Evolutionary conservation across 495 filamentous ascomycete species (phyloP).

Genomic region (Aspergillus indologenus): DNA sequence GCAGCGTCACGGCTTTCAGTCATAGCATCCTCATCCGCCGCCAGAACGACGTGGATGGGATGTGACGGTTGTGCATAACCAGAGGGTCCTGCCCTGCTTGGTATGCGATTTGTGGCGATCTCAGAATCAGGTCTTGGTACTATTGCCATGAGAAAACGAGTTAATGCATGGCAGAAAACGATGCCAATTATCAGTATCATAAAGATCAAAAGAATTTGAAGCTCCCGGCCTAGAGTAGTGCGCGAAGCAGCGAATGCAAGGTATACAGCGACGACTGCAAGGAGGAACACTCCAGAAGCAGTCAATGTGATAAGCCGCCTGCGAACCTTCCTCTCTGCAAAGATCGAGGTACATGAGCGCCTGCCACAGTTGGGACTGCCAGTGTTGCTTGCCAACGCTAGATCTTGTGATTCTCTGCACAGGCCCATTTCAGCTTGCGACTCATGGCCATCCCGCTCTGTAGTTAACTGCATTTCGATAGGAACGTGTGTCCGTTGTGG

Average conservation of each 20-base stretch:
- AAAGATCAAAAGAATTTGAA: constrained; percentile 73
- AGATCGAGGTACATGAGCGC: constrained; percentile 50
- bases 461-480: constrained; percentile 4
- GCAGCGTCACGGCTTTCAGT: constrained; percentile 15
- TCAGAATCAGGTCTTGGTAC: constrained; percentile 38
- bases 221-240: constrained; percentile 52
- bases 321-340: constrained; percentile 51
- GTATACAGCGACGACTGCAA: constrained; percentile 56
- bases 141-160: constrained; percentile 66
- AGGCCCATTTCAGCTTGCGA: neutral
- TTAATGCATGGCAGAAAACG: constrained; percentile 74
- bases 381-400: neutral
- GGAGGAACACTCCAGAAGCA: constrained; percentile 52
- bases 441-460: neutral
- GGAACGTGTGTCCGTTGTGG: constrained; percentile 4
- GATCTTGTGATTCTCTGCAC: neutral
- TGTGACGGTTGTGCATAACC: constrained; percentile 59
- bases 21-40: constrained; percentile 60
- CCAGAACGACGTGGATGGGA: constrained; percentile 61
- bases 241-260: constrained; percentile 64
- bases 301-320: constrained; percentile 57
- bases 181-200: constrained; percentile 69
- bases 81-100: constrained; percentile 42
- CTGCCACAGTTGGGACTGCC: neutral
- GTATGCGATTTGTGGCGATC: constrained; percentile 17